A percentile compares a stretch with the other conserved stretches of the same genome.
phyloP scores from a whole-genome alignment of 2,329 filamentous ascomycete species.

The Dothistroma pini region DNA sequence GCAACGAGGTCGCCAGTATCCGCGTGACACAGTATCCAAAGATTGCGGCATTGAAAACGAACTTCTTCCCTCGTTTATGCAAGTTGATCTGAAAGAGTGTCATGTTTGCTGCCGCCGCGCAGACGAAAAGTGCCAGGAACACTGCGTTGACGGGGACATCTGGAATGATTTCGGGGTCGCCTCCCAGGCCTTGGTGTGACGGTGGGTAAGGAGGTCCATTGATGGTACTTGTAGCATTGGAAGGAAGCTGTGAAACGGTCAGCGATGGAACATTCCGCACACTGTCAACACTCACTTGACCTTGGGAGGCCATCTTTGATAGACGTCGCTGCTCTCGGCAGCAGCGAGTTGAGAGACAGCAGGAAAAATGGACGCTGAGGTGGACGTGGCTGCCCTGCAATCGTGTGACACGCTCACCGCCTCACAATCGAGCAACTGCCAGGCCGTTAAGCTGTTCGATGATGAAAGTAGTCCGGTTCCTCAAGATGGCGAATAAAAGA shows the following conservation, averaged over 20 bases:
- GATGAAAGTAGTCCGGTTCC: neutral
- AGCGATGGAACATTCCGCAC: neutral
- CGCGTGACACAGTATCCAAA: constrained; percentile 54
- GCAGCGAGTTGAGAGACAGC: neutral
- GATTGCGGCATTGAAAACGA: constrained; percentile 55
- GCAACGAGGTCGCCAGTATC: constrained; percentile 46
- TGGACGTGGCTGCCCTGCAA: neutral
- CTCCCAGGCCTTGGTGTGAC: constrained; percentile 51
- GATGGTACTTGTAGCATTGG: neutral
- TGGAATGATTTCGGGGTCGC: constrained; percentile 52
- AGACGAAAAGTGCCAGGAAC: constrained; percentile 57
- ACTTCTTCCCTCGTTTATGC: constrained; percentile 51
- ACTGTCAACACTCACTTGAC: constrained; percentile 2
- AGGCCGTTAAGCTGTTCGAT: constrained; percentile 1
- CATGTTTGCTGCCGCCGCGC: constrained; percentile 56
- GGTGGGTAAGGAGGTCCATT: constrained; percentile 12
- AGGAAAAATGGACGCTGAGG: neutral
- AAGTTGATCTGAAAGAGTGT: constrained; percentile 54
- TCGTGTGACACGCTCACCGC: neutral
- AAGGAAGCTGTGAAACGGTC: neutral
- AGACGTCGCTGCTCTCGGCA: neutral
- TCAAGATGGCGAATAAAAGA: neutral
- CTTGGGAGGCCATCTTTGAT: neutral
- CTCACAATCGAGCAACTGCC: constrained; percentile 1
- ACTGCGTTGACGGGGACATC: constrained; percentile 65